Evolutionary conservation across 1,284 basidiomycete species (phyloP).

Genomic region (Malassezia furfur): DNA sequence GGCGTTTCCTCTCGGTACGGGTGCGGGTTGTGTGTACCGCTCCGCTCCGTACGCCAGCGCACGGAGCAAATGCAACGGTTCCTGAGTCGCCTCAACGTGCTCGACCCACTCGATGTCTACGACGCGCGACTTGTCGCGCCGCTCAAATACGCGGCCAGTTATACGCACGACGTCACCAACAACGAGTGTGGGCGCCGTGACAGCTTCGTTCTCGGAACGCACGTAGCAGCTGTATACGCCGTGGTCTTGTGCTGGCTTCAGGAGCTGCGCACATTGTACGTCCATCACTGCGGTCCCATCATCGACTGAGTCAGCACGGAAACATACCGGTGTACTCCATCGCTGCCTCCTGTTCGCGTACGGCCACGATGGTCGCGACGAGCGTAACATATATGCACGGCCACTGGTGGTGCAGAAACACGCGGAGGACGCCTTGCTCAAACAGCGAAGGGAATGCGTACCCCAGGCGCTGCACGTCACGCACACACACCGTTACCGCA

Average conservation of each 20-base stretch:
- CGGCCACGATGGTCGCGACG: slow-evolving; percentile 8
- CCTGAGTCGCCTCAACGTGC: slow-evolving; percentile 3
- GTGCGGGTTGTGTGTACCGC: neutral
- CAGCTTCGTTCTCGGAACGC: neutral
- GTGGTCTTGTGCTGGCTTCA: neutral
- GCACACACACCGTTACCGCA: slow-evolving; percentile 8
- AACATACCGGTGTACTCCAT: slow-evolving; percentile 4
- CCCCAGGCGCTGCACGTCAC: slow-evolving; percentile 2
- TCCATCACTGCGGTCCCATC: slow-evolving; percentile 13
- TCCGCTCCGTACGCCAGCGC: neutral
- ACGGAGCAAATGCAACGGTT: slow-evolving; percentile 8
- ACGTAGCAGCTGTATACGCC: slow-evolving; percentile 4
- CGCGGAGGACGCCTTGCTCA: neutral
- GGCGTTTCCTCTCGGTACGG: no score
- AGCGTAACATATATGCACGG: slow-evolving; percentile 12
- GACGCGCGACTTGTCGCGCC: neutral
- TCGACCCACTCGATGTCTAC: neutral
- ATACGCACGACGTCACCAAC: slow-evolving; percentile 9
- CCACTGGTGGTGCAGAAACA: slow-evolving; percentile 9
- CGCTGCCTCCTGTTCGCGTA: neutral
- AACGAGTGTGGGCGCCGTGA: neutral
- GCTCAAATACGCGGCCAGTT: slow-evolving; percentile 1
- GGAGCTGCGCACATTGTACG: neutral
- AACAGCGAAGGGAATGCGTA: neutral
- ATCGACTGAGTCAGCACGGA: slow-evolving; percentile 3